phyloP scores from a whole-genome alignment of 2,329 filamentous ascomycete species.

The Pseudogymnoascus sp. region DNA sequence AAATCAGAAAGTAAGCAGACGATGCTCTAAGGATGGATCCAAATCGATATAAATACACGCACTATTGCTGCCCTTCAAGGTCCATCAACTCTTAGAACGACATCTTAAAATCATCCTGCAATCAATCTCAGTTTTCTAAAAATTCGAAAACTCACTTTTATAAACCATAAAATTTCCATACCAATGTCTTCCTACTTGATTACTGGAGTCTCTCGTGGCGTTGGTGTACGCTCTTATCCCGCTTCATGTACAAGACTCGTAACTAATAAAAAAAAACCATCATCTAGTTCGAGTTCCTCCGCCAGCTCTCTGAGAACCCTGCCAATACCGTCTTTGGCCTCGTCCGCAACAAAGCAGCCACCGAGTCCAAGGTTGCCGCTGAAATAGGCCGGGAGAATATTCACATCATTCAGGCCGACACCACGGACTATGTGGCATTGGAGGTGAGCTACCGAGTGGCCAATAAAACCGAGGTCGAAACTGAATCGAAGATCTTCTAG shows the following conservation, averaged over 20 bases:
- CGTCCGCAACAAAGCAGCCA: constrained; percentile 38
- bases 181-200: constrained; percentile 22
- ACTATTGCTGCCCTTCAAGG: constrained; percentile 9
- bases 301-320: constrained; percentile 35
- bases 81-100: constrained; percentile 13
- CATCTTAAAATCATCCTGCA: constrained; percentile 13
- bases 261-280: constrained; percentile 11
- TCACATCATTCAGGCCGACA: constrained; percentile 16
- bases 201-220: constrained; percentile 21
- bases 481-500: constrained; percentile 13
- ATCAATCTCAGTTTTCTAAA: constrained; percentile 10
- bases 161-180: constrained; percentile 11
- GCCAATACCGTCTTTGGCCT: constrained; percentile 38
- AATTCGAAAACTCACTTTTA: constrained; percentile 1
- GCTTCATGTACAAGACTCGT: constrained; percentile 12
- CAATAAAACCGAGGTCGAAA: constrained; percentile 11
- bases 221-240: constrained; percentile 19
- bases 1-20: constrained; percentile 14
- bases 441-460: constrained; percentile 14
- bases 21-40: constrained; percentile 12
- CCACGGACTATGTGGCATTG: constrained; percentile 14
- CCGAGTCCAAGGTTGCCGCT: constrained; percentile 34
- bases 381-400: constrained; percentile 28
- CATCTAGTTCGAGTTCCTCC: constrained; percentile 40
- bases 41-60: constrained; percentile 14